phyloP scores from a whole-genome alignment of 257 asterid genomes.

The Gentiana straminea region DNA sequence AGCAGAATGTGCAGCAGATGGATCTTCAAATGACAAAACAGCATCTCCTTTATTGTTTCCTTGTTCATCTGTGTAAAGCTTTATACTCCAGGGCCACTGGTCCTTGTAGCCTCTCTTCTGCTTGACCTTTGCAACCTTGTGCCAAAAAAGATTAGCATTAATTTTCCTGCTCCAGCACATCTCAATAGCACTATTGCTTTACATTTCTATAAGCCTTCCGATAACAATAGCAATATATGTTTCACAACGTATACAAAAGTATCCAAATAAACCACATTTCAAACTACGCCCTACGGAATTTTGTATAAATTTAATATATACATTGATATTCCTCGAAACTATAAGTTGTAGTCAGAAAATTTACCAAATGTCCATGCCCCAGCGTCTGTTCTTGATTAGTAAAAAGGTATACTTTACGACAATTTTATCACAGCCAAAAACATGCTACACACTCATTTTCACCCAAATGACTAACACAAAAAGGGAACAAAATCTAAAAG shows the following conservation, averaged over 20 bases:
- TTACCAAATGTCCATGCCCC: not conserved
- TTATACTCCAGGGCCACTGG: constrained; percentile 99
- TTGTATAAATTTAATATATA: not conserved
- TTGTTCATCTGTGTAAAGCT: constrained; percentile 82
- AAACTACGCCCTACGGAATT: too few species aligned
- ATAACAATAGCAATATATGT: too few species aligned
- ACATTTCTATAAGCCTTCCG: too few species aligned
- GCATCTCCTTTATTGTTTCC: constrained; percentile 98
- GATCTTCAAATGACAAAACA: constrained; percentile 94
- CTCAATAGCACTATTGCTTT: too few species aligned
- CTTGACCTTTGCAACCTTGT: constrained; percentile 93
- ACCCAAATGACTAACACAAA: not conserved
- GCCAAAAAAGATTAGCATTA: not conserved
- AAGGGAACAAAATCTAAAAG: not conserved
- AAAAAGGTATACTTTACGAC: too few species aligned
- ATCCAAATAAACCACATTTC: too few species aligned
- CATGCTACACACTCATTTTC: not conserved
- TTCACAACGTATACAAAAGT: too few species aligned
- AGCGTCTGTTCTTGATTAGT: not conserved
- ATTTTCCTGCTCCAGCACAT: not conserved
- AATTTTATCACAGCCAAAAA: constrained; percentile 1
- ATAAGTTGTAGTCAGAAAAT: not conserved
- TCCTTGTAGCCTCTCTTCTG: constrained; percentile 98
- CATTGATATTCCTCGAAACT: not conserved
- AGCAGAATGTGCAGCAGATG: constrained; percentile 98